Percentiles rank a stretch among this genome's conserved stretches.
These are phyloP conservation scores for Verticillium isaacii DNA, from an alignment of 2,329 filamentous ascomycete genomes.

Conservation along the genomic window DNA sequence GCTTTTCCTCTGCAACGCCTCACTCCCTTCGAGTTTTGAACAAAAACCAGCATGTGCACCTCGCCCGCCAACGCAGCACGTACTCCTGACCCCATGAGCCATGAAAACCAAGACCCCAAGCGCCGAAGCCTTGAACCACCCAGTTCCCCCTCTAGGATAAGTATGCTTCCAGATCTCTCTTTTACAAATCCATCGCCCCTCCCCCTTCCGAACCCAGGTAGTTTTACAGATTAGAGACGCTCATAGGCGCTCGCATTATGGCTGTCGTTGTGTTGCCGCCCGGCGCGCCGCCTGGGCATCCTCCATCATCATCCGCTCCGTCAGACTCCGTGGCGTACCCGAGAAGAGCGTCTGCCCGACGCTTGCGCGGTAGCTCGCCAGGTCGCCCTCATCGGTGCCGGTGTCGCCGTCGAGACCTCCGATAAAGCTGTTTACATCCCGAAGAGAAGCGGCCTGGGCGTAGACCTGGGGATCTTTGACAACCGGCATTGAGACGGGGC, in stretches of 20 bases:
- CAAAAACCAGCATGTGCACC: neutral
- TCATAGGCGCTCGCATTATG: constrained; percentile 2
- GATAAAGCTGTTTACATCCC: constrained; percentile 45
- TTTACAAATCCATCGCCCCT: neutral
- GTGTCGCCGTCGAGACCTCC: constrained; percentile 48
- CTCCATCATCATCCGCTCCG: constrained; percentile 43
- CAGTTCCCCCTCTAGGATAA: neutral
- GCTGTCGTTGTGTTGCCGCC: constrained; percentile 10
- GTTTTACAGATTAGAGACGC: neutral
- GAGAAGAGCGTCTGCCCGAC: constrained; percentile 32
- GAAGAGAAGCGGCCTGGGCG: constrained; percentile 41
- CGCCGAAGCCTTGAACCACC: neutral
- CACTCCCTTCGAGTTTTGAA: neutral
- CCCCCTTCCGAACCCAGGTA: neutral
- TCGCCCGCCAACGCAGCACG: neutral
- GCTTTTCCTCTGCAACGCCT: neutral
- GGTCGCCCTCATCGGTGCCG: constrained; percentile 40
- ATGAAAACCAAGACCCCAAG: neutral
- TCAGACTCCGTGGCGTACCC: constrained; percentile 42
- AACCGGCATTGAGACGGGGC: constrained; percentile 46
- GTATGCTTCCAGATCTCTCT: neutral
- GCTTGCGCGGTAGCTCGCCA: constrained; percentile 38
- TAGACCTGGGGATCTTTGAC: constrained; percentile 44
- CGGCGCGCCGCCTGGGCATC: constrained; percentile 30
- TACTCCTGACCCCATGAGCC: neutral